Conservation (phyloP, 1,284 basidiomycete species). For the Apiotrichum mycotoxinovorans region DNA sequence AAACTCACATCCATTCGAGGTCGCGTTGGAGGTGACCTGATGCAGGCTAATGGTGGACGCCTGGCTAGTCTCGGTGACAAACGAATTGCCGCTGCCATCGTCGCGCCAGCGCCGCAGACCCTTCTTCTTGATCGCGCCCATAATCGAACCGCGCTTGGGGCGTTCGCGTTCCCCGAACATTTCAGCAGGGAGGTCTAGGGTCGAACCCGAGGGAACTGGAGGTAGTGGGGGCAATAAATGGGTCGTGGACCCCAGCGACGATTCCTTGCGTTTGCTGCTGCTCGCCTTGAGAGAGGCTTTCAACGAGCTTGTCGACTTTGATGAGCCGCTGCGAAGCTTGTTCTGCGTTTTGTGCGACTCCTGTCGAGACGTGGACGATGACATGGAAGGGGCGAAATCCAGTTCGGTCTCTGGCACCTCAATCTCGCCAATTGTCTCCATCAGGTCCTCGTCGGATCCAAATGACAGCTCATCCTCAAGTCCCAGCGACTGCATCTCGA, state of each 20-base stretch:
- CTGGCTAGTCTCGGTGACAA: conserved; percentile 8
- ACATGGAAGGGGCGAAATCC: not conserved
- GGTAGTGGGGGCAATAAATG: conserved; percentile 16
- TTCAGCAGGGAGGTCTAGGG: conserved; percentile 23
- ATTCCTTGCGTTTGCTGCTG: conserved; percentile 9
- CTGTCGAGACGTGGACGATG: not conserved
- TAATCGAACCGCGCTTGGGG: conserved; percentile 27
- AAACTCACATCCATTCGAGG: conserved; percentile 20
- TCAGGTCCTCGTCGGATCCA: conserved; percentile 39
- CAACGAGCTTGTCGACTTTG: not conserved
- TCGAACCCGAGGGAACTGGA: conserved; percentile 22
- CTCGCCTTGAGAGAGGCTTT: conserved; percentile 2
- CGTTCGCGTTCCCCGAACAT: conserved; percentile 15
- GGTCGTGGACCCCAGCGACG: conserved; percentile 7
- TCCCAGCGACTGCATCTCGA: conserved; percentile 21
- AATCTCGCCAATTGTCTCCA: conserved; percentile 36
- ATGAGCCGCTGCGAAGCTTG: not conserved
- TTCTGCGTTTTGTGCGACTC: not conserved
- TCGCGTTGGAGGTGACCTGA: conserved; percentile 14
- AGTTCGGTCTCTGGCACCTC: not conserved
- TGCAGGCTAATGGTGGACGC: conserved; percentile 5
- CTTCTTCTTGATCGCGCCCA: conserved; percentile 29
- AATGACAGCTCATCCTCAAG: conserved; percentile 44
- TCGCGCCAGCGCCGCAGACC: conserved; percentile 19
- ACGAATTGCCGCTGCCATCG: conserved; percentile 10